phyloP scores from a whole-genome alignment of 129 eudicot species.

The Apium graveolens region DNA sequence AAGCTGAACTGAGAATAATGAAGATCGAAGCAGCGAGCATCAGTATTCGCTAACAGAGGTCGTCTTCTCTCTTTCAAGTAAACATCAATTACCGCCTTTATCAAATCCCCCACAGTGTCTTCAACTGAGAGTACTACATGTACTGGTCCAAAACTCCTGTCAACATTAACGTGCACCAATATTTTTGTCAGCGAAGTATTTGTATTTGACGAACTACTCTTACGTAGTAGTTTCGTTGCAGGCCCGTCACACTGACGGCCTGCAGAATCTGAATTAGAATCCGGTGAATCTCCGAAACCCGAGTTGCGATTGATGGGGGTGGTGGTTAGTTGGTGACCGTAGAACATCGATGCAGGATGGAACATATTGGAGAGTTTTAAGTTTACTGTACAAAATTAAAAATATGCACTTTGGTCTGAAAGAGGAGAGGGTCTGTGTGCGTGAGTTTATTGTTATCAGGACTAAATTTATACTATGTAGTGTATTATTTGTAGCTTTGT shows the following conservation, averaged over 20 bases:
- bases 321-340: neutral
- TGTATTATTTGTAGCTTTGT: neutral
- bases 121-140: constrained; percentile 36
- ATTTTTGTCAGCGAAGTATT: constrained; percentile 14
- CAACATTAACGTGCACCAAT: constrained; percentile 29
- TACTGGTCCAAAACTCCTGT: constrained; percentile 33
- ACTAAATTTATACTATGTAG: neutral
- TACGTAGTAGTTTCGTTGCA: neutral
- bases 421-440: constrained; percentile 70
- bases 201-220: neutral
- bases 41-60: constrained; percentile 24
- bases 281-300: neutral
- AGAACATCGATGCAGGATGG: neutral
- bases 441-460: constrained; percentile 85
- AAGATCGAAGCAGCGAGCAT: constrained; percentile 27
- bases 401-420: constrained; percentile 65
- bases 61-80: constrained; percentile 33
- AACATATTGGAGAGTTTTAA: neutral
- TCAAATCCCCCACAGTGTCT: constrained; percentile 28
- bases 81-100: constrained; percentile 26
- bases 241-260: neutral
- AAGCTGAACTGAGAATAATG: constrained; percentile 41
- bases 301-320: neutral
- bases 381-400: neutral
- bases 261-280: too few species aligned